These are phyloP conservation scores for Pseudocercospora vitis DNA, from an alignment of 2,329 filamentous ascomycete genomes.

Conservation along the genomic window DNA sequence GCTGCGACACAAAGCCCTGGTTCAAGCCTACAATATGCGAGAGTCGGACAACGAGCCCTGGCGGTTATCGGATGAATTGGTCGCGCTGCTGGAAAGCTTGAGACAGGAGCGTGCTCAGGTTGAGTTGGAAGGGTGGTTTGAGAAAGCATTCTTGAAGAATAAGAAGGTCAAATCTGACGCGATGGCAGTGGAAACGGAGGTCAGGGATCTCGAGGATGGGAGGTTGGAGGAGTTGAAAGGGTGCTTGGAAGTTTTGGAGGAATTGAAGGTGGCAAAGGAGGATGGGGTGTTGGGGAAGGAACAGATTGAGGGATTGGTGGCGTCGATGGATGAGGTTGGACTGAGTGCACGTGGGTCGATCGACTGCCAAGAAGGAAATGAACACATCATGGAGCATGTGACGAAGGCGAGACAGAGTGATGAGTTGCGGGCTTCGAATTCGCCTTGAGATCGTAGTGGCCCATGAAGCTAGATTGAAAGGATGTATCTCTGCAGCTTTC, in stretches of 20 bases:
- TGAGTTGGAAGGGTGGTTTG: slow-evolving; percentile 10
- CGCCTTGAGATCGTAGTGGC: background rate
- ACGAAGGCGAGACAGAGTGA: background rate
- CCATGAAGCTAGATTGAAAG: too few relatives aligned
- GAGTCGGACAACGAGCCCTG: background rate
- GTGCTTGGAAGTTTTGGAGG: slow-evolving; percentile 14
- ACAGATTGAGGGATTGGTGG: slow-evolving; percentile 12
- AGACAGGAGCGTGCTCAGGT: slow-evolving; percentile 5
- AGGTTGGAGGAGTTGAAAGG: slow-evolving; percentile 19
- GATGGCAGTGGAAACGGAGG: slow-evolving; percentile 13
- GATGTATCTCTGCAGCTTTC: too few relatives aligned
- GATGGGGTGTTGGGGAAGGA: slow-evolving; percentile 14
- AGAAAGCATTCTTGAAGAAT: slow-evolving; percentile 13
- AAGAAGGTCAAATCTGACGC: slow-evolving; percentile 14
- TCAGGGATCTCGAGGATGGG: slow-evolving; percentile 13
- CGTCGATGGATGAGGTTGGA: slow-evolving; percentile 19
- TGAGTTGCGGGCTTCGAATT: background rate
- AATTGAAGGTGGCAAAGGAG: slow-evolving; percentile 10
- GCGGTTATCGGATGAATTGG: background rate
- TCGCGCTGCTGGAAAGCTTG: slow-evolving; percentile 7
- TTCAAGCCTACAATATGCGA: slow-evolving; percentile 10
- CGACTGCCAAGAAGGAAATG: background rate
- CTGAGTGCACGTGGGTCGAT: slow-evolving; percentile 5
- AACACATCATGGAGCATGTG: background rate
- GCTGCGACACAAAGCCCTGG: slow-evolving; percentile 16